phyloP scores from a whole-genome alignment of 2,329 filamentous ascomycete species.

The Fonsecaea erecta region DNA sequence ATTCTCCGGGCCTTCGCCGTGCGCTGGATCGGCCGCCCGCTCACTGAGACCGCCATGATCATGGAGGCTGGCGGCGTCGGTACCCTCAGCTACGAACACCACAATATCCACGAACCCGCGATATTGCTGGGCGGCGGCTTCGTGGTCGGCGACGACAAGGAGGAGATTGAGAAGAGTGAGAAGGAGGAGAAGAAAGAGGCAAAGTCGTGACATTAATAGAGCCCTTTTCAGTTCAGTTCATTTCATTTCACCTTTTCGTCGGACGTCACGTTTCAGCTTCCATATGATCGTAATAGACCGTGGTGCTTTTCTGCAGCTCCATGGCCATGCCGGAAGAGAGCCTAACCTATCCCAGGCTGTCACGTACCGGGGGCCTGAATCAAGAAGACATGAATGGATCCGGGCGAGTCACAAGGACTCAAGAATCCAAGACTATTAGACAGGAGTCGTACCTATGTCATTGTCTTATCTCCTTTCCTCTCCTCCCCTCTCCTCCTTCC shows the following conservation, averaged over 20 bases:
- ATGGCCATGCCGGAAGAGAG: not conserved
- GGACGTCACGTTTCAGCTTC: not conserved
- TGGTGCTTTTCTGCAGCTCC: not conserved
- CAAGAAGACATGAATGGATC: not conserved
- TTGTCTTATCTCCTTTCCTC: not conserved
- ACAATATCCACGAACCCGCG: slow-evolving; percentile 76
- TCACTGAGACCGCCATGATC: slow-evolving; percentile 77
- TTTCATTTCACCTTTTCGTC: too few relatives aligned
- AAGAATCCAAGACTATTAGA: not conserved
- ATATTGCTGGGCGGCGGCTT: slow-evolving; percentile 78
- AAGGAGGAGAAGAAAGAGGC: slow-evolving; percentile 23
- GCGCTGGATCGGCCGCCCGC: slow-evolving; percentile 75
- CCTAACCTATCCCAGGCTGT: not conserved
- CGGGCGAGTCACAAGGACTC: not conserved
- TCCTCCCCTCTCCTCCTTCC: not conserved
- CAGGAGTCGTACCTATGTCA: not conserved
- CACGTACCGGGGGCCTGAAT: not conserved
- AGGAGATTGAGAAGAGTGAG: slow-evolving; percentile 4
- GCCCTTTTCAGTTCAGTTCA: too few relatives aligned
- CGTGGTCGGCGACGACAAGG: slow-evolving; percentile 44
- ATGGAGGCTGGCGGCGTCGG: slow-evolving; percentile 89
- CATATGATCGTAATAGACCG: not conserved
- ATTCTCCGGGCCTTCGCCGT: slow-evolving; percentile 87
- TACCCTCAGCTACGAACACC: slow-evolving; percentile 81
- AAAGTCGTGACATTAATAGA: not conserved